Evolutionary conservation across 768 basidiomycete species (phyloP).

Genomic region (Sporobolomyces roseus): DNA sequence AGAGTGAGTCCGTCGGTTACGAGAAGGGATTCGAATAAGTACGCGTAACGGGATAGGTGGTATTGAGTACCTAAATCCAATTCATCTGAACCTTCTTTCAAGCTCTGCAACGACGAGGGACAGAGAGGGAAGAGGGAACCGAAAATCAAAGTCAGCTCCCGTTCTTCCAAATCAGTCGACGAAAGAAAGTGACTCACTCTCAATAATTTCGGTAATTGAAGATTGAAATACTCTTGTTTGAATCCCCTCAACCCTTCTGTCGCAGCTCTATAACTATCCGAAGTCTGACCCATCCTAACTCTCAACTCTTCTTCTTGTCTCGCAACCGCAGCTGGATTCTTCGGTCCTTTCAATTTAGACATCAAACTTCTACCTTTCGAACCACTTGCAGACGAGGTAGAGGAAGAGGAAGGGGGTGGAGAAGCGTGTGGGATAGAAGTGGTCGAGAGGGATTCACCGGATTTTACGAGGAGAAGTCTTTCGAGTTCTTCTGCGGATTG

Average conservation of each 20-base stretch:
- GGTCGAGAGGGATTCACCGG: constrained; percentile 63
- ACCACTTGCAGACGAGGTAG: not conserved
- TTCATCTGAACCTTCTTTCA: constrained; percentile 94
- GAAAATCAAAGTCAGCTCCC: too few relatives aligned
- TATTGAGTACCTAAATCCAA: constrained; percentile 97
- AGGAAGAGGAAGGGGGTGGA: constrained; percentile 3
- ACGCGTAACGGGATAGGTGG: constrained; percentile 89
- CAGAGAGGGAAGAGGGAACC: not conserved
- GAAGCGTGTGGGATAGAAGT: constrained; percentile 39
- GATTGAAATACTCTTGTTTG: constrained; percentile 96
- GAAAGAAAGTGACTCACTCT: too few relatives aligned
- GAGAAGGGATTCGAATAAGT: constrained; percentile 84
- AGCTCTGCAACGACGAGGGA: constrained; percentile 54
- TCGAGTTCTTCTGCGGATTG: constrained; percentile 89
- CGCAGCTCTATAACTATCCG: constrained; percentile 84
- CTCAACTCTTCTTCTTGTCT: constrained; percentile 93
- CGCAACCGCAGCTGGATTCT: constrained; percentile 60
- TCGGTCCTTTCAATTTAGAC: constrained; percentile 44
- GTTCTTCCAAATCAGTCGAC: too few relatives aligned
- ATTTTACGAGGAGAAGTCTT: constrained; percentile 84
- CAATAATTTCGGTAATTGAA: constrained; percentile 87
- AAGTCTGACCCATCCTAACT: constrained; percentile 72
- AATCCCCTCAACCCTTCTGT: constrained; percentile 82
- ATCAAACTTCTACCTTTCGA: constrained; percentile 41
- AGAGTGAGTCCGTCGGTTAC: constrained; percentile 82